Conservation (phyloP, 1,284 basidiomycete species). For the Irpex sp. region DNA sequence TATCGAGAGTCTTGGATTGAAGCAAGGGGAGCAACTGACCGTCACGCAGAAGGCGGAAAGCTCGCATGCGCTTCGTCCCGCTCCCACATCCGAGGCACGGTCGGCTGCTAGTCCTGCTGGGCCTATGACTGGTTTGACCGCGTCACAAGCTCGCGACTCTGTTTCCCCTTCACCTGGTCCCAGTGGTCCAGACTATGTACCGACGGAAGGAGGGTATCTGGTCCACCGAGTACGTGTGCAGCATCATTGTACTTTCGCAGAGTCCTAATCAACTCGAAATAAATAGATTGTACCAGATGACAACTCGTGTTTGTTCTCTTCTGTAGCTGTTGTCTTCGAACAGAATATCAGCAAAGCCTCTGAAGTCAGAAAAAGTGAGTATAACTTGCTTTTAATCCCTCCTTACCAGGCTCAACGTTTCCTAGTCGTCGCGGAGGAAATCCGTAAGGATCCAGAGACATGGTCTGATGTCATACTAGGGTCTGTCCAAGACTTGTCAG, state of each 20-base stretch:
- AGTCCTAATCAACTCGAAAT: neutral
- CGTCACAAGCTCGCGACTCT: slow-evolving; percentile 21
- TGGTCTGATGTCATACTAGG: slow-evolving; percentile 86
- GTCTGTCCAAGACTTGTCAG: slow-evolving; percentile 36
- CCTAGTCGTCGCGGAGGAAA: slow-evolving; percentile 79
- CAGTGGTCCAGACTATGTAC: slow-evolving; percentile 54
- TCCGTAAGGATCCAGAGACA: slow-evolving; percentile 62
- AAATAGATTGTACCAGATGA: slow-evolving; percentile 87
- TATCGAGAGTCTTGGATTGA: slow-evolving; percentile 72
- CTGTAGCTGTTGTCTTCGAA: slow-evolving; percentile 80
- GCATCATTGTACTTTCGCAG: neutral
- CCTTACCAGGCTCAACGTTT: neutral
- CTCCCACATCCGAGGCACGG: slow-evolving; percentile 9
- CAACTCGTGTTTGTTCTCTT: slow-evolving; percentile 90
- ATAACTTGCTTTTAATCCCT: slow-evolving; percentile 1
- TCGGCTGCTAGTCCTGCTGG: slow-evolving; percentile 9
- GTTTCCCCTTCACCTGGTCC: slow-evolving; percentile 12
- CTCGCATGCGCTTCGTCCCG: slow-evolving; percentile 16
- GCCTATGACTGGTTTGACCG: slow-evolving; percentile 24
- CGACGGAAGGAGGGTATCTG: slow-evolving; percentile 59
- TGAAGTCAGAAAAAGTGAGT: slow-evolving; percentile 63
- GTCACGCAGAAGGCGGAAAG: slow-evolving; percentile 51
- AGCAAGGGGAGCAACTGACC: slow-evolving; percentile 79
- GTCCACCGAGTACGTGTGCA: slow-evolving; percentile 56
- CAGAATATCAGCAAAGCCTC: slow-evolving; percentile 70